These are phyloP conservation scores for Globomyces pollinis-pini DNA, from an alignment of 192 early-diverging fungal species.

Conservation along the genomic window DNA sequence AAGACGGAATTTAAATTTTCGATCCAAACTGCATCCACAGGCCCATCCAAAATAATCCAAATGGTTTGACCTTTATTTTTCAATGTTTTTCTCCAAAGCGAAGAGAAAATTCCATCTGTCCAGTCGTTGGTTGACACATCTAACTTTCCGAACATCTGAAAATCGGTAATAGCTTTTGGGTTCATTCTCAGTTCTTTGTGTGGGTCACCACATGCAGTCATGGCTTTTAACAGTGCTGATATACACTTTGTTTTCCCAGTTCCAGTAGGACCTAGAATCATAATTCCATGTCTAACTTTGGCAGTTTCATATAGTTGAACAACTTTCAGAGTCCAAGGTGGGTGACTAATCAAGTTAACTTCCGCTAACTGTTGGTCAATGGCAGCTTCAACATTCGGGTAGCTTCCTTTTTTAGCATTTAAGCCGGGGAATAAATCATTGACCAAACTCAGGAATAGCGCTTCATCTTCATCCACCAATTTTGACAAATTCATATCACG, in stretches of 20 bases:
- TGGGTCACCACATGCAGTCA: constrained; percentile 56
- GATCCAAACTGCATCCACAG: constrained; percentile 62
- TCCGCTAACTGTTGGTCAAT: constrained; percentile 55
- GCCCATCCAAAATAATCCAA: constrained; percentile 60
- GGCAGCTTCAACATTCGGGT: constrained; percentile 47
- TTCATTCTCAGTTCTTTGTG: constrained; percentile 63
- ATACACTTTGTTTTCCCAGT: constrained; percentile 60
- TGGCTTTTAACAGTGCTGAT: constrained; percentile 46
- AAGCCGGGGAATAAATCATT: constrained; percentile 61
- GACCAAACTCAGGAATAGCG: constrained; percentile 48
- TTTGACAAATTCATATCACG: constrained; percentile 63
- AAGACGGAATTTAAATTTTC: constrained; percentile 57
- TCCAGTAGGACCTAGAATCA: constrained; percentile 58
- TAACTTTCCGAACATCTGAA: constrained; percentile 59
- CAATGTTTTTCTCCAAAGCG: constrained; percentile 55
- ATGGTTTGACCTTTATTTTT: constrained; percentile 52
- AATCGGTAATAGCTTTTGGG: constrained; percentile 60
- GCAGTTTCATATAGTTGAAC: constrained; percentile 60
- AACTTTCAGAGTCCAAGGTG: constrained; percentile 59
- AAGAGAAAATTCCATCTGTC: constrained; percentile 63
- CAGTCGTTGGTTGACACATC: constrained; percentile 63
- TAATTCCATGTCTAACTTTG: constrained; percentile 54
- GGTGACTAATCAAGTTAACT: constrained; percentile 50
- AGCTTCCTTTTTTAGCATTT: constrained; percentile 47
- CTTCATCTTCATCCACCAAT: constrained; percentile 60